Base-by-base conservation (phyloP, 257 asterid genomes). In the Petrea volubilis region DNA sequence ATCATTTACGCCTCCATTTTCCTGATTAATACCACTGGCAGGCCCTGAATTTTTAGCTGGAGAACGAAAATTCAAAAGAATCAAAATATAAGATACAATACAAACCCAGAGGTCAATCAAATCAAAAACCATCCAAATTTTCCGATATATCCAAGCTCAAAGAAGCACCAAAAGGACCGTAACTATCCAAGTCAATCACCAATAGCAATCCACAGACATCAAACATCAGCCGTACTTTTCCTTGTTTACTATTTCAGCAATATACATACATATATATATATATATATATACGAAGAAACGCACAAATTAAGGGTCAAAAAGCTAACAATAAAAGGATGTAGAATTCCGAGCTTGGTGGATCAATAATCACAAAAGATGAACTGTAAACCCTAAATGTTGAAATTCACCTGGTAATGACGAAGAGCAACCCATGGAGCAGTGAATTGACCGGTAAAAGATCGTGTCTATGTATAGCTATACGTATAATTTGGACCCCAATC, bases 321-420 rank as follows among this genome's bases (percentile, higher is more conserved):
- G 14, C 18, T n/a, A 15, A 4, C 13, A 29, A 2, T 24, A 60
- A 20, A 12, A 28, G 25, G 12, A 6, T 41, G 33, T 34, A 40
- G 12, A 28, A 67, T 46, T 46, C 13, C 40, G 49, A 46, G 66
- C 56, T n/a, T 70, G 13, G 17, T 31, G 53, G 60, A 56, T 31
- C 14, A 71, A 13, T 3, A 5, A 33, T 9, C 12, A 20, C 28
- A 52, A 49, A 31, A 17, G 1, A 15, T 41, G 5, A 61, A 55
- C 62, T 28, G 74, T 55, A 76, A 77, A 76, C 76, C 82, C 71
- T 55, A 70, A 64, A 56, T 21, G 38, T n/a, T 63, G 75, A 63
- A 49, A 79, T 64, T 80, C 79, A 89, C 97, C 97, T 73, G 96
- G 90, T 75, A 83, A 78, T 7, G 96, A 91, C 61, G 96, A 77